A percentile compares a stretch with the other conserved stretches of the same genome.
Evolutionary conservation across 805 yeast species (phyloP).

Genomic region (Teunomyces barrocoloradensis): DNA sequence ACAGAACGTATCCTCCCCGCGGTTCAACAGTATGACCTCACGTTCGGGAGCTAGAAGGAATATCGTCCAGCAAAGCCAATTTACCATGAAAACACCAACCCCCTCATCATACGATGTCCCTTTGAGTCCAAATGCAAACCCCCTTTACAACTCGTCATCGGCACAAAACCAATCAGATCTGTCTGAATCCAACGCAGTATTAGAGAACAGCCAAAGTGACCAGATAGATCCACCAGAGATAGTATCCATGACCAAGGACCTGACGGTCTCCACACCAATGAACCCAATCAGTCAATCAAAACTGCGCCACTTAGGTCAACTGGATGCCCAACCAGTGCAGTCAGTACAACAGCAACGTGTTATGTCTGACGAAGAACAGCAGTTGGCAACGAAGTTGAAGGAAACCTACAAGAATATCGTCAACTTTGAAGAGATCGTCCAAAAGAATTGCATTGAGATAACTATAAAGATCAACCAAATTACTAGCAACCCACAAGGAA

Average conservation of each 20-base stretch:
- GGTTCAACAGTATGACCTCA: conserved; percentile 5
- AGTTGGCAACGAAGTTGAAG: conserved; percentile 65
- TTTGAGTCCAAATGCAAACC: conserved; percentile 34
- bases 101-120: conserved; percentile 43
- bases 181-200: conserved; percentile 36
- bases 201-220: conserved; percentile 13
- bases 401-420: conserved; percentile 72
- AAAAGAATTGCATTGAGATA: conserved; percentile 63
- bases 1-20: conserved; percentile 9
- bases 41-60: conserved; percentile 14
- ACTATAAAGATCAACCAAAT: conserved; percentile 48
- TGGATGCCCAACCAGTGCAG: conserved; percentile 8
- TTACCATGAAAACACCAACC: conserved; percentile 35
- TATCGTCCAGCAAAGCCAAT: conserved; percentile 14
- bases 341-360: conserved; percentile 18
- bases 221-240: conserved; percentile 2
- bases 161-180: conserved; percentile 37
- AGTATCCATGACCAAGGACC: conserved; percentile 5
- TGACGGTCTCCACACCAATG: conserved; percentile 7
- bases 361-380: conserved; percentile 60
- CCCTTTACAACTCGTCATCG: conserved; percentile 21
- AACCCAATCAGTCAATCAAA: conserved; percentile 8
- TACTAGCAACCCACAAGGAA: conserved; percentile 36
- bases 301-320: background rate
- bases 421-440: conserved; percentile 64